These are phyloP conservation scores for Neurospora sp. DNA, from an alignment of 495 filamentous ascomycete species.

Conservation along the genomic window DNA sequence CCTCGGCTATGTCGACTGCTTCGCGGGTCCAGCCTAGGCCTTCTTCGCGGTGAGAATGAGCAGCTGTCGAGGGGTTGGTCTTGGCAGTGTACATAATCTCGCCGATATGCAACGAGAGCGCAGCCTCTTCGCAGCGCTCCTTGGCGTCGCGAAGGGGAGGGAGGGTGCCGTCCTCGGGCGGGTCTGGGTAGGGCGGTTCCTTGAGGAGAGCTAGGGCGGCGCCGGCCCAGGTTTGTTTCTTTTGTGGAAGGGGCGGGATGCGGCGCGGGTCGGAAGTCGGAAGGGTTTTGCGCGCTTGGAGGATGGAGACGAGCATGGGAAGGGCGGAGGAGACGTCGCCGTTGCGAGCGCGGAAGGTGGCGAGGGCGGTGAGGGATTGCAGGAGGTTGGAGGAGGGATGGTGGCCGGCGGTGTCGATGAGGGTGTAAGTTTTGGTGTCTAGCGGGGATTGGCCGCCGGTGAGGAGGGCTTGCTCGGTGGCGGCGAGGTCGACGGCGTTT, in stretches of 20 bases:
- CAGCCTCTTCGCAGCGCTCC: slow-evolving; percentile 73
- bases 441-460: slow-evolving; percentile 33
- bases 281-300: slow-evolving; percentile 55
- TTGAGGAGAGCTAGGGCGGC: slow-evolving; percentile 25
- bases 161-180: slow-evolving; percentile 54
- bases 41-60: slow-evolving; percentile 38
- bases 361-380: slow-evolving; percentile 62
- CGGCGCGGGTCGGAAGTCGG: slow-evolving; percentile 11
- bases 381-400: slow-evolving; percentile 61
- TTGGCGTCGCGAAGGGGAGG: slow-evolving; percentile 48
- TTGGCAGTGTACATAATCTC: slow-evolving; percentile 64
- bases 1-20: slow-evolving; percentile 56
- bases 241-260: not conserved
- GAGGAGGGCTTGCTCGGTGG: slow-evolving; percentile 16
- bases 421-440: slow-evolving; percentile 48
- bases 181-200: slow-evolving; percentile 51
- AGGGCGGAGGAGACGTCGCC: slow-evolving; percentile 55
- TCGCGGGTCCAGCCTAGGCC: slow-evolving; percentile 81
- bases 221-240: not conserved
- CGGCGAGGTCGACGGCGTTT: slow-evolving; percentile 19
- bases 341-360: slow-evolving; percentile 60
- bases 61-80: slow-evolving; percentile 19
- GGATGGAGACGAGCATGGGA: slow-evolving; percentile 75
- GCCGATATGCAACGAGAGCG: slow-evolving; percentile 81
- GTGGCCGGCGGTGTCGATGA: slow-evolving; percentile 34